Conservation (phyloP, 2,329 filamentous ascomycete species). For the Diaporthe capsici region DNA sequence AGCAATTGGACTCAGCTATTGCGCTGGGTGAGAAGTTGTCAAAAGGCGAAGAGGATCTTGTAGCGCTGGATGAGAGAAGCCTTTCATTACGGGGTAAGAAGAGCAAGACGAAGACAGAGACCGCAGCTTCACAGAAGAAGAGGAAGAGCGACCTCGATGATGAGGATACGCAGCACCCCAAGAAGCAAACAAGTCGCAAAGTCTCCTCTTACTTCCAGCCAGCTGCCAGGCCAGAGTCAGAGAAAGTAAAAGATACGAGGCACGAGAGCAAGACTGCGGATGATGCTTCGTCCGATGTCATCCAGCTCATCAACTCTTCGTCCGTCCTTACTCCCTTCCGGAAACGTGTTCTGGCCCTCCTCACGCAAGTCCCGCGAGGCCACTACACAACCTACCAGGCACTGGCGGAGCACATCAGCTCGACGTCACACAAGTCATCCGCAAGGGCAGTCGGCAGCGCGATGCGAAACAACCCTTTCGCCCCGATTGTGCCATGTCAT, state of each 20-base stretch:
- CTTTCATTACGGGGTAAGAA: constrained; percentile 28
- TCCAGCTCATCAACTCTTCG: not conserved
- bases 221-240: not conserved
- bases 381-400: constrained; percentile 10
- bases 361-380: not conserved
- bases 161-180: not conserved
- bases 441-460: constrained; percentile 7
- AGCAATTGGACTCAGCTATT: constrained; percentile 30
- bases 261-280: not conserved
- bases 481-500: not conserved
- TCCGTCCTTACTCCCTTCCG: constrained; percentile 12
- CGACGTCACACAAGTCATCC: constrained; percentile 9
- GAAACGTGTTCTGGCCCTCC: not conserved
- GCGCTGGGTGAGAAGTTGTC: constrained; percentile 22
- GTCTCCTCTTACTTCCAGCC: not conserved
- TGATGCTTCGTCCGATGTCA: not conserved
- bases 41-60: constrained; percentile 13
- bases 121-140: not conserved
- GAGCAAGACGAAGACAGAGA: constrained; percentile 4
- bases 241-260: not conserved
- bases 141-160: not conserved
- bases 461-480: constrained; percentile 22
- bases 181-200: not conserved
- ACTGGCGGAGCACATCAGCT: constrained; percentile 3
- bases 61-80: constrained; percentile 29